Evolutionary conservation across 169 alveolate species (phyloP), one percentile per base, ranked within the genome.

Genomic region (Cryptosporidium andersoni): DNA sequence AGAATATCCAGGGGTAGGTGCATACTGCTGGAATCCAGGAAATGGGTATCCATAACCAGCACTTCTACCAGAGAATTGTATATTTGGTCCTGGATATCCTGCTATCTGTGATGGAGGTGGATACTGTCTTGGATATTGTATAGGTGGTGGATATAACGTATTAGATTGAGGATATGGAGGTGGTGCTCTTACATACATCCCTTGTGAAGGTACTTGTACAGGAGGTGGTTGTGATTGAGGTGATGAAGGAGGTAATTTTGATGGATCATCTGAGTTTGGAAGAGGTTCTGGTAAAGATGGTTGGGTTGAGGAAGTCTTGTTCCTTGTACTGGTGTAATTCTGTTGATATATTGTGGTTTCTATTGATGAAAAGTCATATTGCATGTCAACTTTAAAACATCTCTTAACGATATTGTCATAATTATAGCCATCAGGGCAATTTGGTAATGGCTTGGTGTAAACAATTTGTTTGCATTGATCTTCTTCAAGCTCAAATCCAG

Each of bases 41-140:
- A 74, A 74, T 4, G 85, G 85, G 47, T 74, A 74, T 12, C 85
- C 85, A 48, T 74, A 74, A 1, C 85, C 85, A 12, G 85, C 85
- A 74, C 74, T 68, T 45, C 85, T 68, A 16, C 64, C 60, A n/a
- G 56, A 43, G 45, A 34, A 55, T 25, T 74, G 85, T 6, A 48
- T 53, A 16, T 39, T 12, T 45, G n/a, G 80, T 16, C 62, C 45
- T 16, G 36, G 4, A 36, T 16, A 14, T 64, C 80, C 80, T 16
- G 62, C 80, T 25, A 25, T 25, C 11, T 60, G 65, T 36, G 40
- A 25, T 34, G 65, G 16, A 36, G 3, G 0, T 5, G 65, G 48
- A 60, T 60, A 60, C 25, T 60, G 25, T 3, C 6, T 7, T 25
- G 63, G 63, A n/a, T 74, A 55, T 8, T 45, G 55, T 3, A 52